Conservation (phyloP, 164 flowering plant genomes). For the Euptelea pleiosperma region DNA sequence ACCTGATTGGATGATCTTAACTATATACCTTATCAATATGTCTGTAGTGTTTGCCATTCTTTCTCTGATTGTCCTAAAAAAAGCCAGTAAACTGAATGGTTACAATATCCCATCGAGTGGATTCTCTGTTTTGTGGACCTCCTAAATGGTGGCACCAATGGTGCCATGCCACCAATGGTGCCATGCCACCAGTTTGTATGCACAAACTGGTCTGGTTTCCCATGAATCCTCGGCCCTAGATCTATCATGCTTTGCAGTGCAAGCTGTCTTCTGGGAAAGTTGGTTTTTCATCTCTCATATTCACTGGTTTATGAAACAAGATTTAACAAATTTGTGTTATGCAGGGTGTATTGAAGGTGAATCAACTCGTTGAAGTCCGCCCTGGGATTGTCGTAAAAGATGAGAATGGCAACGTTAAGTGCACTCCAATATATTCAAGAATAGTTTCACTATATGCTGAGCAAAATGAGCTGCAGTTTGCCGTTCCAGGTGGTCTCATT, state of each 20-base stretch:
- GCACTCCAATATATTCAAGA: constrained; percentile 88
- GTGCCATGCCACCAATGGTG: too few relatives aligned
- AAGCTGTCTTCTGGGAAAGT: background rate
- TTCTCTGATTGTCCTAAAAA: background rate
- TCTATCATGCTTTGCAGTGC: background rate
- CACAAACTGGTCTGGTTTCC: background rate
- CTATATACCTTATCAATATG: background rate
- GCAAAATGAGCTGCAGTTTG: constrained; percentile 95
- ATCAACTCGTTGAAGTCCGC: constrained; percentile 88
- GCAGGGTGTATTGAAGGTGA: constrained; percentile 92
- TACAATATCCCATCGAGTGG: background rate
- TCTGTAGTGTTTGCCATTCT: background rate
- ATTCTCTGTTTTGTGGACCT: too few relatives aligned
- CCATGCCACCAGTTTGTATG: too few relatives aligned
- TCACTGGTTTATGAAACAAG: background rate
- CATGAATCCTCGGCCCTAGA: background rate
- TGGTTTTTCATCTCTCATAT: too few relatives aligned
- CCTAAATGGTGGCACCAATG: background rate
- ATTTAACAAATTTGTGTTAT: constrained; percentile 7
- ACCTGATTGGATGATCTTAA: background rate
- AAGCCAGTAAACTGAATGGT: background rate
- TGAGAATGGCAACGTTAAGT: constrained; percentile 69
- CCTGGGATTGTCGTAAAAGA: constrained; percentile 96
- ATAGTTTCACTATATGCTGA: constrained; percentile 90
- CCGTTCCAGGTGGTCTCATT: constrained; percentile 96